These are phyloP conservation scores for Mortierella sp. DNA, from an alignment of 371 early-diverging fungal species.

Conservation along the genomic window DNA sequence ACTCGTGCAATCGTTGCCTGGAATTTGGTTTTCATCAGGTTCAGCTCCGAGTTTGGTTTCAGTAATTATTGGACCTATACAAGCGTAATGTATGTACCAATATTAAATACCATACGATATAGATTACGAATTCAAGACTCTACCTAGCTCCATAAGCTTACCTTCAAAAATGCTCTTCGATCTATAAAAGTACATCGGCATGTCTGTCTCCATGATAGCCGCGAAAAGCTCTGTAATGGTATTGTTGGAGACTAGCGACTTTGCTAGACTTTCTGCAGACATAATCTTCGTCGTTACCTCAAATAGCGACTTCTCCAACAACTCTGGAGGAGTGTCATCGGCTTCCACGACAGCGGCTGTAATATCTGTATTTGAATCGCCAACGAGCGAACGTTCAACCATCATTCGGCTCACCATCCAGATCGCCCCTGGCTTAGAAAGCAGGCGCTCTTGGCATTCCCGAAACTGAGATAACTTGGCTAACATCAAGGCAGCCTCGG, in stretches of 20 bases:
- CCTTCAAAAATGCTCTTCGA: conserved; percentile 17
- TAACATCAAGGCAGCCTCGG: conserved; percentile 28
- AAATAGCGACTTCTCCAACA: conserved; percentile 28
- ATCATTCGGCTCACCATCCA: conserved; percentile 44
- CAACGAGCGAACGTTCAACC: conserved; percentile 42
- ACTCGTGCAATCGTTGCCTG: not conserved
- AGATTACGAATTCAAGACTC: not conserved
- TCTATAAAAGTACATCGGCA: conserved; percentile 26
- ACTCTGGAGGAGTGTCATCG: not conserved
- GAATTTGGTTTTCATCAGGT: not conserved
- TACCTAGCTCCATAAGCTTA: not conserved
- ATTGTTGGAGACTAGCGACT: conserved; percentile 41
- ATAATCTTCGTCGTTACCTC: conserved; percentile 17
- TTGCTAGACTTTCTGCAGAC: conserved; percentile 23
- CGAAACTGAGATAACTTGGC: conserved; percentile 18
- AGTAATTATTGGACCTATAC: not conserved
- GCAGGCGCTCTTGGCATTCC: conserved; percentile 34
- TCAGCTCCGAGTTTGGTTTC: not conserved
- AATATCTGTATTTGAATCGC: not conserved
- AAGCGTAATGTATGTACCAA: not conserved
- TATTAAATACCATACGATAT: not conserved
- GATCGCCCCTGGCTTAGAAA: conserved; percentile 33
- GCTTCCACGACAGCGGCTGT: not conserved
- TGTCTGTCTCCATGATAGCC: conserved; percentile 32
- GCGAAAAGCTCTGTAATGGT: conserved; percentile 44